Percentiles rank a stretch among this genome's conserved stretches.
Conservation (phyloP, 306 rosid species). For the Luffa aegyptiaca region DNA sequence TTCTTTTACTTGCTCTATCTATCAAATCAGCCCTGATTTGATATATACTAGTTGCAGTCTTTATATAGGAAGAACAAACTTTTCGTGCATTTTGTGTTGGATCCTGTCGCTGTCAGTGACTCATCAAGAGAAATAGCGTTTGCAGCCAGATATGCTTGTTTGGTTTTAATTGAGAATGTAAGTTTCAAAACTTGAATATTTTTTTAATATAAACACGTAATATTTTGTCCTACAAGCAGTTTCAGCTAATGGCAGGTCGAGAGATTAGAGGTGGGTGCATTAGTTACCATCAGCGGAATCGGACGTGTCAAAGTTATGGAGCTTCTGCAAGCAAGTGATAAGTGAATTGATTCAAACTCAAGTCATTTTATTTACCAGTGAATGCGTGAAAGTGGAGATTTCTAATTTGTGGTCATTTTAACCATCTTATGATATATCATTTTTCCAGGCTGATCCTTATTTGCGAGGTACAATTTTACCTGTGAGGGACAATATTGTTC, state of each 20-base stretch:
- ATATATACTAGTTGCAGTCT: conserved; percentile 20
- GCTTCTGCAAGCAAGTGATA: conserved; percentile 25
- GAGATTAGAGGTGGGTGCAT: conserved; percentile 36
- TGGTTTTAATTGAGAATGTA: conserved; percentile 35
- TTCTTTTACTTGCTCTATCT: background rate
- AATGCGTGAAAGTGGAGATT: background rate
- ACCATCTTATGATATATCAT: background rate
- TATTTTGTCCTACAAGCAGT: conserved; percentile 9
- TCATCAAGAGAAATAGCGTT: conserved; percentile 33
- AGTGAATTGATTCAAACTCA: conserved; percentile 6
- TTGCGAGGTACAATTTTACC: conserved; percentile 30
- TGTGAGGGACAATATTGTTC: conserved; percentile 17
- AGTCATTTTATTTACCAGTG: background rate
- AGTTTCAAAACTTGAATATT: conserved; percentile 5
- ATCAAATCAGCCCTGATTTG: background rate
- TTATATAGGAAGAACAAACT: conserved; percentile 24
- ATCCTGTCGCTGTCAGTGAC: conserved; percentile 26
- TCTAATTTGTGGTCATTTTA: background rate
- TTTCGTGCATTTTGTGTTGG: conserved; percentile 47
- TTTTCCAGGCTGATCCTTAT: conserved; percentile 29
- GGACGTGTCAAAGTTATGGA: conserved; percentile 28
- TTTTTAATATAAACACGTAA: background rate
- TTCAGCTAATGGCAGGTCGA: conserved; percentile 32
- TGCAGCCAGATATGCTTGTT: conserved; percentile 38
- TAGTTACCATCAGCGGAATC: conserved; percentile 38